Base-by-base conservation (phyloP, 306 rosid species). In the Cicer yamashitae region DNA sequence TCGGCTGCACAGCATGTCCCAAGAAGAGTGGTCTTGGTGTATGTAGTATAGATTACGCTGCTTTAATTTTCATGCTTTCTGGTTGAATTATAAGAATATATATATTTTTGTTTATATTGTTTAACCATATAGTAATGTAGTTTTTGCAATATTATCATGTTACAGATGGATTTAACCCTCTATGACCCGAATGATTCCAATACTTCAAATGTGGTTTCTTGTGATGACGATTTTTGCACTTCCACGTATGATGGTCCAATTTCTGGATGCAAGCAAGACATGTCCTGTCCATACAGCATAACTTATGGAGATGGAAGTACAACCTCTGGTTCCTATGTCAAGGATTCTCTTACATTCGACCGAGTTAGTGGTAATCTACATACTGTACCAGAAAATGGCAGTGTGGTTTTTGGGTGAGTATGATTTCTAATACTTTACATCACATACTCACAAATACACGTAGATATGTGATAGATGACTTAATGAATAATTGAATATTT, bases 221-320 rank as follows among this genome's bases (percentile, higher is more conserved):
- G 99, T 79, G 84, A 83, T 53, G 86, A 86, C 63, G 77, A 81
- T 0, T 92, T 90, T 76, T 96, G 99, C 90, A 74, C 79, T 77
- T 10, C 93, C 71, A 72, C 86, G 25, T 80, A 79, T 73, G 76
- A 76, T 39, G 88, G 86, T 87, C 80, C 12, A 56, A 51, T 88
- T 86, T 58, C 89, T 43, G 85, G 80, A 57, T 96, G 99, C 91
- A 82, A 38, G 52, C 59, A 84, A 17, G 79, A 77, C 0, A 72
- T 73, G 83, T 62, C 74, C 58, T 96, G 98, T 83, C 87, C 83
- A 4, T 96, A 89, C 76, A 79, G 57, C 70, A 83, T 96, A 61
- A 78, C 80, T 7, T 96, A 96, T 61, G 99, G 97, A 82, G 99
- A 96, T 81, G 98, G 97, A 81, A 87, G 97, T 83, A 7, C 84